Base-by-base conservation (phyloP, 2,329 filamentous ascomycete species). In the Diaporthe aspalathi region DNA sequence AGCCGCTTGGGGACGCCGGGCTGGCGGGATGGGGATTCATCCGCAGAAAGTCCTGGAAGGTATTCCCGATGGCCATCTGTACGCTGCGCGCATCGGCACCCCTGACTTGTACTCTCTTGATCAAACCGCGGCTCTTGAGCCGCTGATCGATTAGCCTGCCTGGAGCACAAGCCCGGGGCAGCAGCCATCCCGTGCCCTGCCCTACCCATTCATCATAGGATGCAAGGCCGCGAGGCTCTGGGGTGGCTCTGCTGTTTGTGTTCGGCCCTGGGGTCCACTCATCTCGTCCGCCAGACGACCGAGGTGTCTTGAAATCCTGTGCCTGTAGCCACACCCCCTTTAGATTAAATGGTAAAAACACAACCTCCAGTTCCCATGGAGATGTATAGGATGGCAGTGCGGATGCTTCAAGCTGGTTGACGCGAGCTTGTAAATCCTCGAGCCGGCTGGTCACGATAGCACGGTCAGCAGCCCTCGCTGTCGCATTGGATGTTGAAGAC, bases 281-380 rank as follows among this genome's bases (percentile, higher is more conserved):
- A 68, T 89, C 87, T 29, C 68, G 73, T 47, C 74, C 73, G 27
- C 74, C 74, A 9, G 78, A 75, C 35, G 75, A 76, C 32, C 78
- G 79, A 52, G 81, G 81, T 40, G 77, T 78, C 62, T 82, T 83
- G 77, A 90, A 88, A 3, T 88, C 83, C 72, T 82, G 78, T 5
- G 83, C 79, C 54, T 83, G 82, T 71, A 87, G 82, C 88, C 88
- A 90, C 7, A 90, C 76, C 27, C 84, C 85, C 74, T 85, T 88
- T 8, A 90, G 80, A 1, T 86, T 84, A 78, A 93, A 95, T 1
- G 93, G 93, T 9, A 95, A 79, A 70, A 94, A 89, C 1, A 95
- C 89, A 5, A 95, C 91, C 77, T 95, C 92, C 1, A 95, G 83
- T 74, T 92, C 88, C 91, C 92, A 94, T 0, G 92, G 91, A 50